Conservation (phyloP, 2,329 filamentous ascomycete genomes). For the Penicillium sp. region DNA sequence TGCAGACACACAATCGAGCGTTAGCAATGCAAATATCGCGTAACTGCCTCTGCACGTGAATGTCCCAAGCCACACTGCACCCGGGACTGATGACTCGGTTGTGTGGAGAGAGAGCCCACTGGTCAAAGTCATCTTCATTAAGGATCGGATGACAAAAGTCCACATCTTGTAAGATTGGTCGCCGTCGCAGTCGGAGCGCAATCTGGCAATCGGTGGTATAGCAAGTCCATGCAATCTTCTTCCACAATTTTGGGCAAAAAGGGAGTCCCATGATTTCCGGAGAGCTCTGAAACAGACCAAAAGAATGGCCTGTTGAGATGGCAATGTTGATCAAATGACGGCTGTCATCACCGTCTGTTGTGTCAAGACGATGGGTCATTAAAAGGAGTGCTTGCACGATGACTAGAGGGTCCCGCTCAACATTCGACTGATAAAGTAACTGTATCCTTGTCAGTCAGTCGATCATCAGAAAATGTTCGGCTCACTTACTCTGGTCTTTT, state of each 20-base stretch:
- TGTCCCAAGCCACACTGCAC: not conserved
- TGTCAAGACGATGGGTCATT: too few relatives aligned
- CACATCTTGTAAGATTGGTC: constrained; percentile 7
- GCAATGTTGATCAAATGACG: too few relatives aligned
- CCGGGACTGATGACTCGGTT: not conserved
- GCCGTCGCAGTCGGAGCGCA: constrained; percentile 10
- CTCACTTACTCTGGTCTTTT: constrained; percentile 46
- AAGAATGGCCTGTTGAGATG: too few relatives aligned
- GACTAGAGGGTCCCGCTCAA: too few relatives aligned
- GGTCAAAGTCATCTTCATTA: constrained; percentile 12
- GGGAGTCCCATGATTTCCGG: too few relatives aligned
- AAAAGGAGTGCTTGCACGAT: too few relatives aligned
- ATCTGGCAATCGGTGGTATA: constrained; percentile 14
- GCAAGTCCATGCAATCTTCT: constrained; percentile 13
- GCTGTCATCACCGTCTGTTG: too few relatives aligned
- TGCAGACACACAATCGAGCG: constrained; percentile 9
- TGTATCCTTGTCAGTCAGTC: too few relatives aligned
- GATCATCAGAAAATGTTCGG: too few relatives aligned
- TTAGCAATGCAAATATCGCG: constrained; percentile 10
- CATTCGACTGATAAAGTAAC: too few relatives aligned
- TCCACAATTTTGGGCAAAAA: constrained; percentile 7
- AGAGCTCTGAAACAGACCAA: too few relatives aligned
- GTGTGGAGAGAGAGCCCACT: constrained; percentile 1
- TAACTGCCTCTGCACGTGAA: constrained; percentile 8
- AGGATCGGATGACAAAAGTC: constrained; percentile 10